phyloP scores from a whole-genome alignment of 2,329 filamentous ascomycete genomes.

The Alternaria arborescens region DNA sequence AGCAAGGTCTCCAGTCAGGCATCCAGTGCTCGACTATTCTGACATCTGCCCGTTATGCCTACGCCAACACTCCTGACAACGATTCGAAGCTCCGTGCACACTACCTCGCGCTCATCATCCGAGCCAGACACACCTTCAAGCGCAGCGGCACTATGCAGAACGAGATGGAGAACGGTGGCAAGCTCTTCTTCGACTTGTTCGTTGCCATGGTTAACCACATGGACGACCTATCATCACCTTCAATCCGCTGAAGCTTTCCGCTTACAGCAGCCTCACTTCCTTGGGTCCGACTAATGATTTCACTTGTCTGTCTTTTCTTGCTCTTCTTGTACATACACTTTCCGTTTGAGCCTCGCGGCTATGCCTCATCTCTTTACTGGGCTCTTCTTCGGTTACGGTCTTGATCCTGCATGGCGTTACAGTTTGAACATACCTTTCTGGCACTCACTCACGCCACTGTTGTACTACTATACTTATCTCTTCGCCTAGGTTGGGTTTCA shows the following conservation, averaged over 20 bases:
- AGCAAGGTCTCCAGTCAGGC: conserved; percentile 87
- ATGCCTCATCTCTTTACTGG: background rate
- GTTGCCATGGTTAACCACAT: conserved; percentile 93
- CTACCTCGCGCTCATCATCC: conserved; percentile 91
- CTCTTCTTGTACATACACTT: conserved; percentile 10
- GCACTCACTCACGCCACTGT: background rate
- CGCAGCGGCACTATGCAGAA: conserved; percentile 93
- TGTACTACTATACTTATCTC: conserved; percentile 9
- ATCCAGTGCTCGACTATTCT: conserved; percentile 87
- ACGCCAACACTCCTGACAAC: conserved; percentile 85
- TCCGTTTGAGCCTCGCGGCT: conserved; percentile 6
- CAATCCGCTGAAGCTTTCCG: conserved; percentile 16
- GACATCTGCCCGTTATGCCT: conserved; percentile 86
- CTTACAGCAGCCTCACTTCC: conserved; percentile 23
- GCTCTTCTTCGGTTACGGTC: background rate
- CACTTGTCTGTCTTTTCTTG: background rate
- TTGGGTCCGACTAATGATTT: conserved; percentile 8
- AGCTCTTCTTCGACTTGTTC: conserved; percentile 92
- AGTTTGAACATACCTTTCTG: background rate
- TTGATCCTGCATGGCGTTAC: background rate
- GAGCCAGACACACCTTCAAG: conserved; percentile 87
- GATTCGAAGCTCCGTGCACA: conserved; percentile 92
- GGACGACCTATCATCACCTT: conserved; percentile 34
- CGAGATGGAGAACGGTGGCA: conserved; percentile 89
- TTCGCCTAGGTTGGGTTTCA: background rate